These are phyloP conservation scores for Hypoxylon rickii DNA, from an alignment of 495 filamentous ascomycete genomes.

Conservation along the genomic window DNA sequence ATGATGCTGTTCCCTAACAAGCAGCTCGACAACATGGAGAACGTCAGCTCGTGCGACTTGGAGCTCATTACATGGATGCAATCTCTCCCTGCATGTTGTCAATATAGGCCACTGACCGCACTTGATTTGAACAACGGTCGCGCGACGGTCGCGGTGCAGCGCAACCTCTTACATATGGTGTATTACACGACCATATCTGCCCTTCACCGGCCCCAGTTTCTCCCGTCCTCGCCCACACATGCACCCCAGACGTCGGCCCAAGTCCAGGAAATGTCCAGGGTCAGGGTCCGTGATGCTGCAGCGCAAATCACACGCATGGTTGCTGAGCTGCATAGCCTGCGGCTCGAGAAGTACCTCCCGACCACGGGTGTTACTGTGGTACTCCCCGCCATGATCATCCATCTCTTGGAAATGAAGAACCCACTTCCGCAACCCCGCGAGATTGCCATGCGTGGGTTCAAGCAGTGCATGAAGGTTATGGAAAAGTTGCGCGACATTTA, in stretches of 20 bases:
- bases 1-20: conserved; percentile 92
- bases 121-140: conserved; percentile 49
- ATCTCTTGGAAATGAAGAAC: conserved; percentile 86
- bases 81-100: conserved; percentile 68
- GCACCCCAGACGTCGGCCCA: conserved; percentile 57
- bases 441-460: conserved; percentile 74
- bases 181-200: conserved; percentile 86
- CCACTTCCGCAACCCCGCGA: conserved; percentile 68
- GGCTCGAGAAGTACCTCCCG: conserved; percentile 77
- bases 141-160: conserved; percentile 67
- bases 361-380: conserved; percentile 89
- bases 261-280: conserved; percentile 76
- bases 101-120: conserved; percentile 57
- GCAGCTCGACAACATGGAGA: conserved; percentile 72
- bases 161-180: conserved; percentile 82
- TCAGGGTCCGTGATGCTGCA: conserved; percentile 77
- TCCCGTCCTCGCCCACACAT: conserved; percentile 70
- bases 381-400: conserved; percentile 87
- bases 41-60: conserved; percentile 72
- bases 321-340: conserved; percentile 66
- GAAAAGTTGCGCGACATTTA: conserved; percentile 81
- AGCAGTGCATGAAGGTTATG: conserved; percentile 84
- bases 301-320: conserved; percentile 80
- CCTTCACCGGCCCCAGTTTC: conserved; percentile 83
- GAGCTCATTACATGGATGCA: conserved; percentile 74